Conservation (phyloP, 106 monocot genomes). For the Platanthera guangdongensis region DNA sequence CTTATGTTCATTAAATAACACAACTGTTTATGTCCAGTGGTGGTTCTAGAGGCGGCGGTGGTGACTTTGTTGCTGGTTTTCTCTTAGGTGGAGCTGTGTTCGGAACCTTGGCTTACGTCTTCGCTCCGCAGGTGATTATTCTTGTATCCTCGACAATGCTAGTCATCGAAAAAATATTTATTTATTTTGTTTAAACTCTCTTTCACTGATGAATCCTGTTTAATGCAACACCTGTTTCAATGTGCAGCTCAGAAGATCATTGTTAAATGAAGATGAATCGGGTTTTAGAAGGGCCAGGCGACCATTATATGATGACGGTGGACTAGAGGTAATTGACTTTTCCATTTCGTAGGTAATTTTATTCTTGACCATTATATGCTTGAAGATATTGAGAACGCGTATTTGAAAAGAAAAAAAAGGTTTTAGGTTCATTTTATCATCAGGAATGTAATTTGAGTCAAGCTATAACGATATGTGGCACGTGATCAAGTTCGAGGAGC, state of each 20-base stretch:
- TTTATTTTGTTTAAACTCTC: background rate
- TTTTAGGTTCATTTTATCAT: background rate
- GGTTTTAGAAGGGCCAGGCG: slow-evolving; percentile 58
- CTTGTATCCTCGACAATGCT: background rate
- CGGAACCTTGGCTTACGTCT: slow-evolving; percentile 79
- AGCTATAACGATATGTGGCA: too few species aligned
- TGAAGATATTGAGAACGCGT: too few species aligned
- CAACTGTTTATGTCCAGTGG: slow-evolving; percentile 20
- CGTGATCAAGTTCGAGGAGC: too few species aligned
- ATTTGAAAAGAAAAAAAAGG: background rate
- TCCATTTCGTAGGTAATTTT: background rate
- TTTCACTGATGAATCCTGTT: background rate
- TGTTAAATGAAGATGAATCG: slow-evolving; percentile 81
- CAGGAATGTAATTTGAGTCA: background rate
- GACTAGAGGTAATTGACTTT: slow-evolving; percentile 47
- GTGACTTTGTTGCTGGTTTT: slow-evolving; percentile 84
- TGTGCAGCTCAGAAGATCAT: slow-evolving; percentile 63
- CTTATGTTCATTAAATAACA: too few species aligned
- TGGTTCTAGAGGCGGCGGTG: slow-evolving; percentile 54
- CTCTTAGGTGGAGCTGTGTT: slow-evolving; percentile 79
- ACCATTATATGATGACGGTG: slow-evolving; percentile 70
- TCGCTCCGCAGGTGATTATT: slow-evolving; percentile 75
- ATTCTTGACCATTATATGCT: background rate
- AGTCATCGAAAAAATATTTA: background rate
- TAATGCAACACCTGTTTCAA: background rate